Percentiles rank a stretch among this genome's conserved stretches.
These are phyloP conservation scores for Globisporangium camurandrum DNA, from an alignment of 352 stramenopile genomes.

Conservation along the genomic window DNA sequence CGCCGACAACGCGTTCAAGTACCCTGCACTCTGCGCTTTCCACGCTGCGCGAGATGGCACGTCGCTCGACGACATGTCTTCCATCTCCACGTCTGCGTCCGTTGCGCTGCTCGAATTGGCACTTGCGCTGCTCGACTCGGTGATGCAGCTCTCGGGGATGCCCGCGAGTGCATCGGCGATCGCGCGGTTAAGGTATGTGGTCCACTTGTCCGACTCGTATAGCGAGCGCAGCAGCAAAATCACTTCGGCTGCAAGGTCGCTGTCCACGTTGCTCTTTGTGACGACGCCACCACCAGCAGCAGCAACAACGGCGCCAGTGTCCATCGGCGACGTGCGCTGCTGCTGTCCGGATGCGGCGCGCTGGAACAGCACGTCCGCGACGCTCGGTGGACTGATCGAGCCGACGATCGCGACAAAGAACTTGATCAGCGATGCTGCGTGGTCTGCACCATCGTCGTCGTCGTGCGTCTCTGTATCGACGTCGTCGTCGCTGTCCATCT, in stretches of 20 bases:
- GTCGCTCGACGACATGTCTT: conserved; percentile 62
- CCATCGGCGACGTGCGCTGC: no score
- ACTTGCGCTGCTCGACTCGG: conserved; percentile 13
- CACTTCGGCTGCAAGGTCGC: conserved; percentile 60
- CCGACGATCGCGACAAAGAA: conserved; percentile 78
- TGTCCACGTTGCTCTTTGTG: conserved; percentile 27
- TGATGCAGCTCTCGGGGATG: conserved; percentile 39
- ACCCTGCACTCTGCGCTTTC: conserved; percentile 36
- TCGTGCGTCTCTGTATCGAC: conserved; percentile 46
- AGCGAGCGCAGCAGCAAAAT: conserved; percentile 76
- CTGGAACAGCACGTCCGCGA: conserved; percentile 50
- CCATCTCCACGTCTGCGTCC: conserved; percentile 82
- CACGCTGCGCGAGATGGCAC: conserved; percentile 45
- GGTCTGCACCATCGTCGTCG: conserved; percentile 34
- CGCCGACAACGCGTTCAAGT: conserved; percentile 63
- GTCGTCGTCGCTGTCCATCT: conserved; percentile 82
- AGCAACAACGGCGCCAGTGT: background rate
- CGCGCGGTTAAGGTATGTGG: conserved; percentile 50
- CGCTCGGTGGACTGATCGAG: conserved; percentile 57
- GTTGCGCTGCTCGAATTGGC: conserved; percentile 8
- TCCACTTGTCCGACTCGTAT: conserved; percentile 73
- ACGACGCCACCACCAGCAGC: background rate
- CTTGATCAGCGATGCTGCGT: conserved; percentile 57
- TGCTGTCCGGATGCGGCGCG: conserved; percentile 11
- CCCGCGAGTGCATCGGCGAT: conserved; percentile 44